Evolutionary conservation across 1,139 yeast genomes (phyloP).

Genomic region (Pneumocystis canis): DNA sequence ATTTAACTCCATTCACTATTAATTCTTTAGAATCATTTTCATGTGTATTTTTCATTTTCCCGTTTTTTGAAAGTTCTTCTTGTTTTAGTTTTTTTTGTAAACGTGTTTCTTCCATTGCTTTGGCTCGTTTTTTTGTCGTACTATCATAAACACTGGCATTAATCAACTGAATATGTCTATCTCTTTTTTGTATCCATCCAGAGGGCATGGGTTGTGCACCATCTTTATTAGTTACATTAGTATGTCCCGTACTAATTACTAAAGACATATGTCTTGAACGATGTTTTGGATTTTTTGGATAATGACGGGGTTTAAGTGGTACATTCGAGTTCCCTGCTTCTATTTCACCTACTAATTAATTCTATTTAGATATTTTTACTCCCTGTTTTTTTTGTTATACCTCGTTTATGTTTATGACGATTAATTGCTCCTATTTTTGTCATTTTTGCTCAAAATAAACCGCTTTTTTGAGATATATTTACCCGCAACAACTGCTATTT

Average conservation of each 20-base stretch:
- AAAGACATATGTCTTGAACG: not conserved
- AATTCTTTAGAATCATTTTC: constrained; percentile 11
- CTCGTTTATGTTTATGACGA: not conserved
- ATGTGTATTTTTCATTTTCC: not conserved
- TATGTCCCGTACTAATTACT: not conserved
- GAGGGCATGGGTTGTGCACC: not conserved
- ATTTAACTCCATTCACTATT: constrained; percentile 8
- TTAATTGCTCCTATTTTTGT: not conserved
- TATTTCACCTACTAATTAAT: not conserved
- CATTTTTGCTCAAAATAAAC: not conserved
- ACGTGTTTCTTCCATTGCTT: not conserved
- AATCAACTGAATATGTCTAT: constrained; percentile 1
- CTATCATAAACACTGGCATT: not conserved
- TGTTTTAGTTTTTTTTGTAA: not conserved
- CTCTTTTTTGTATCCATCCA: constrained; percentile 1
- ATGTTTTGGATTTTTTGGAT: not conserved
- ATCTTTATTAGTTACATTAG: not conserved
- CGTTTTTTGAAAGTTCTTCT: not conserved
- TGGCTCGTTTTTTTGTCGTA: not conserved
- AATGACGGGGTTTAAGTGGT: not conserved
- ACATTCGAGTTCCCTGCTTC: not conserved
- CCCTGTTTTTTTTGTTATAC: not conserved
- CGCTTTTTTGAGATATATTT: not conserved
- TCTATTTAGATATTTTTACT: not conserved
- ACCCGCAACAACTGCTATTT: not conserved